Base-by-base conservation (phyloP, 2,329 filamentous ascomycete species). In the Pseudonectria foliicola region DNA sequence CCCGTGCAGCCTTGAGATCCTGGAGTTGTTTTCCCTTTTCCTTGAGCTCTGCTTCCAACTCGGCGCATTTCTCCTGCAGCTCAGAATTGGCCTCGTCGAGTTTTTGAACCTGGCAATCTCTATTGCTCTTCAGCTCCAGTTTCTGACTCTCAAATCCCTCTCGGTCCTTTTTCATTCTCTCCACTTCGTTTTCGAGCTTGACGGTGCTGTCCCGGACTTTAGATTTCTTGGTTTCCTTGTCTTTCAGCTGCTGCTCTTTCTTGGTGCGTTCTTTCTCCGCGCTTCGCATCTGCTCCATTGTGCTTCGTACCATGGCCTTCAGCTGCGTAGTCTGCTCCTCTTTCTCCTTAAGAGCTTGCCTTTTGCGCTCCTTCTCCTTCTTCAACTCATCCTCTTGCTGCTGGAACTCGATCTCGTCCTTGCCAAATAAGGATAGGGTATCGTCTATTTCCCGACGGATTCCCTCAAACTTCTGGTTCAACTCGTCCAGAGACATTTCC, bases 281-380 rank as follows among this genome's bases (percentile, higher is more conserved):
- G 4, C 79, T 74, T 31, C 87, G 79, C 66, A 93, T 95, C 45
- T 85, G 72, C 34, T 86, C 79, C 57, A 93, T 87, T 6, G 89
- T 77, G 29, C 76, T 77, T 34, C 85, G 81, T 34, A 93, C 80
- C 54, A 90, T 82, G 43, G 82, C 82, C 52, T 84, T 86, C 35
- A 95, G 63, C 53, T 88, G 87, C 29, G 85, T 80, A 31, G 87
- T 95, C 33, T 81, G 84, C 52, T 93, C 87, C 45, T 96, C 90
- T 58, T 93, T 95, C 53, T 94, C 86, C 56, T 85, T 92, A 35
- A 92, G 70, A 13, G 80, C 73, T 42, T 82, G 80, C 50, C 75
- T 81, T 56, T 95, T 79, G 33, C 82, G 75, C 46, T 93, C 85
- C 40, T 86, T 82, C 50, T 94, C 86, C 39, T 79, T 79, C 35